Base-by-base conservation (phyloP, 768 basidiomycete species). In the Tephrocybe sp. region DNA sequence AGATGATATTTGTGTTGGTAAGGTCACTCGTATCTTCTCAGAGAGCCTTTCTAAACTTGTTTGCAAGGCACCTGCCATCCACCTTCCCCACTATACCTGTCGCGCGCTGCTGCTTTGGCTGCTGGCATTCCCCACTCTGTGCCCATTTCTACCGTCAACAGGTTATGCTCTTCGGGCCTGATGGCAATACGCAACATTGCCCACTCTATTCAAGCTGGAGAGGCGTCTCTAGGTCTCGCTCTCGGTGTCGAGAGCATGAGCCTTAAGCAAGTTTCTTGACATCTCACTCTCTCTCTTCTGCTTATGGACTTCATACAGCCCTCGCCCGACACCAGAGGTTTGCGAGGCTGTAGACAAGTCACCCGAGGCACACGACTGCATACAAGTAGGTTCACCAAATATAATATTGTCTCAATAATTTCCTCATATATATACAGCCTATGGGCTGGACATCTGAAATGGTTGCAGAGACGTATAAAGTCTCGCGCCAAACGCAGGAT, bases 381-480 rank as follows among this genome's bases (percentile, higher is more conserved):
- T 86, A 34, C 84, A 88, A 73, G 87, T 83, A 38, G 39, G 68
- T 54, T 24, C 21, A 8, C 11, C 8, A 12, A n/a, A 43, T n/a
- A n/a, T n/a, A 23, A 4, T 43, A 22, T 19, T 34, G 34, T 37
- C n/a, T 30, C n/a, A 31, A 12, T 16, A 30, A 31, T n/a, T 42
- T 11, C 1, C 22, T 19, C 22, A 27, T 23, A 7, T 25, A 31
- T 22, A 16, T 53, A n/a, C n/a, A 91, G 87, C 86, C 90, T 10
- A 94, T 94, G 93, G 93, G 93, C 42, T 99, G 91, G 91, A 94
- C 91, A 1, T 89, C 89, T 4, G 91, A 94, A 66, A 84, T 89
- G 83, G 89, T 93, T 18, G 89, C 91, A n/a, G 66, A 84, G 59
- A 71, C 78, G 7, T 94, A 83, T 69, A 76, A 82, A n/a, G 67